Evolutionary conservation across 75 land plant species (phyloP).

Genomic region (Pinus tabuliformis): DNA sequence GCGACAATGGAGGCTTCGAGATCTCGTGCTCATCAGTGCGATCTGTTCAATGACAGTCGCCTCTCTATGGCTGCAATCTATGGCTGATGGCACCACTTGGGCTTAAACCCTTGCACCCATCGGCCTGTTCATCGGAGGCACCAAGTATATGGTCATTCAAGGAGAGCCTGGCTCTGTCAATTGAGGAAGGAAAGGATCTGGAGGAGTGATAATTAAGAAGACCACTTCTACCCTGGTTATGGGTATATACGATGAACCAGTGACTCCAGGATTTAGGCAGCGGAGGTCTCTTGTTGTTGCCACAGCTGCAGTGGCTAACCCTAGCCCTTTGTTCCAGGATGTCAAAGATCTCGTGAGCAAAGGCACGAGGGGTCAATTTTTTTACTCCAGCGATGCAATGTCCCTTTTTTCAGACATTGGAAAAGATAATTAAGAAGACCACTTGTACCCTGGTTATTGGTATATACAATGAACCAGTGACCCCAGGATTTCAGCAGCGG

Average conservation of each 20-base stretch:
- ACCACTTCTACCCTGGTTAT: conserved; percentile 51
- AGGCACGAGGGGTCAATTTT: too few species aligned
- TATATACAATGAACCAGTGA: conserved; percentile 65
- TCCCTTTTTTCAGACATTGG: too few species aligned
- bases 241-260: conserved; percentile 72
- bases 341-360: too few species aligned
- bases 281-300: too few species aligned
- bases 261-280: conserved; percentile 31
- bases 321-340: too few species aligned
- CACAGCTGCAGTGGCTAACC: too few species aligned
- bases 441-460: conserved; percentile 54
- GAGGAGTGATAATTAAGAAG: conserved; percentile 64
- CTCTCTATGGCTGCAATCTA: conserved; percentile 74
- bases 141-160: conserved; percentile 82
- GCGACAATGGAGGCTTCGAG: too few species aligned
- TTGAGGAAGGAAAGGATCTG: conserved; percentile 79
- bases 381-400: too few species aligned
- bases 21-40: conserved; percentile 11
- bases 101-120: conserved; percentile 69
- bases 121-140: conserved; percentile 59
- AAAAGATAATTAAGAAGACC: conserved; percentile 53
- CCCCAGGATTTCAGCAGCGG: conserved; percentile 25
- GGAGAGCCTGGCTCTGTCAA: conserved; percentile 77
- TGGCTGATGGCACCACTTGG: conserved; percentile 84
- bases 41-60: conserved; percentile 40